Evolutionary conservation across 805 yeast genomes (phyloP).

Genomic region (Teunomyces barrocoloradensis): DNA sequence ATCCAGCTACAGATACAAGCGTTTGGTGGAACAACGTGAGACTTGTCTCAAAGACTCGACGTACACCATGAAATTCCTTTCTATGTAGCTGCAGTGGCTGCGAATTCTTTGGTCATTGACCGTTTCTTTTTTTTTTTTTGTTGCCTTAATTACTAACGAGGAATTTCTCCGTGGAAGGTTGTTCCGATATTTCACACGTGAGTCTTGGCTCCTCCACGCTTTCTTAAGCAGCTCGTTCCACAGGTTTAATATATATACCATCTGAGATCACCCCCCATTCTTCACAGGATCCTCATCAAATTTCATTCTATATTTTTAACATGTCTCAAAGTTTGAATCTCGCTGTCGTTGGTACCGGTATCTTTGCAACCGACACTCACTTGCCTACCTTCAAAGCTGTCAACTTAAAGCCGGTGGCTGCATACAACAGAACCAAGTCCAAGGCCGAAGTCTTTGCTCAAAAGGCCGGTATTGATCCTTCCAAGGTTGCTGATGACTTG

Average conservation of each 20-base stretch:
- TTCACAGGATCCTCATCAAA: not conserved
- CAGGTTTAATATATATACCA: not conserved
- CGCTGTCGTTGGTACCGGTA: conserved; percentile 78
- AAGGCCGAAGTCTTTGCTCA: conserved; percentile 82
- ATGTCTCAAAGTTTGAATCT: conserved; percentile 44
- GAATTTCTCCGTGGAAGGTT: conserved; percentile 1
- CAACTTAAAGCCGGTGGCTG: conserved; percentile 59
- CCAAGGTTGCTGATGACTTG: conserved; percentile 55
- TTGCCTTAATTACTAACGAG: too few species aligned
- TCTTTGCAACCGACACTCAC: conserved; percentile 83
- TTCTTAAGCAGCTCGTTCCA: conserved; percentile 1
- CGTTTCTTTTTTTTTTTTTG: not conserved
- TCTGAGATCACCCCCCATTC: not conserved
- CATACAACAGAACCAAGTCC: conserved; percentile 77
- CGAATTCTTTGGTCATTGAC: not conserved
- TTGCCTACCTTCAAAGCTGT: conserved; percentile 64
- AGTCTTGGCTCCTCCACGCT: not conserved
- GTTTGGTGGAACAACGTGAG: not conserved
- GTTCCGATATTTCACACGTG: conserved; percentile 1
- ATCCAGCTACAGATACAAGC: not conserved
- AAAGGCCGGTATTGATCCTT: conserved; percentile 49
- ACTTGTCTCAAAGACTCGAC: not conserved
- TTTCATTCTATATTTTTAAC: not conserved
- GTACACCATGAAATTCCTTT: not conserved
- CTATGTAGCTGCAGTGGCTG: not conserved